phyloP scores from a whole-genome alignment of 225 moss, liverwort and hornwort species.

The Ulota crispa region DNA sequence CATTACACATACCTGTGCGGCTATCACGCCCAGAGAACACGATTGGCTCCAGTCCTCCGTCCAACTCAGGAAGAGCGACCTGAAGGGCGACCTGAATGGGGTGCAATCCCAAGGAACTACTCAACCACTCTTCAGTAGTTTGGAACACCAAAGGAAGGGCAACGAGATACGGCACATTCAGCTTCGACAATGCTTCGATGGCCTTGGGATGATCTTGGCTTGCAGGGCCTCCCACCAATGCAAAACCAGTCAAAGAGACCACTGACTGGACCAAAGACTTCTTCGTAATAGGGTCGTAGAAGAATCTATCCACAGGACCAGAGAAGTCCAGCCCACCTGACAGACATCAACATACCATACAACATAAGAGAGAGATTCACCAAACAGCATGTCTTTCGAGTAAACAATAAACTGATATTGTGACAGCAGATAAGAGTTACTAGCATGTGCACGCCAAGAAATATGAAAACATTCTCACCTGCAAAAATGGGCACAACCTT shows the following conservation, averaged over 20 bases:
- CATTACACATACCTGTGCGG: slow-evolving; percentile 62
- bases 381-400: not conserved
- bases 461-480: slow-evolving; percentile 19
- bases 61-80: slow-evolving; percentile 96
- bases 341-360: not conserved
- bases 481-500: slow-evolving; percentile 98
- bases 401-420: not conserved
- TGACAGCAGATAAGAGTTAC: not conserved
- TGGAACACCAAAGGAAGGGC: slow-evolving; percentile 95
- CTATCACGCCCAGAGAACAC: slow-evolving; percentile 98
- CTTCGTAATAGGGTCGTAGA: slow-evolving; percentile 86
- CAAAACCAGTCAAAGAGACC: slow-evolving; percentile 96
- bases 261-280: slow-evolving; percentile 90
- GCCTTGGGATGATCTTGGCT: slow-evolving; percentile 95
- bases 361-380: not conserved
- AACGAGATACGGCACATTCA: slow-evolving; percentile 89
- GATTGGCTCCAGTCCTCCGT: slow-evolving; percentile 97
- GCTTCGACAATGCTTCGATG: slow-evolving; percentile 72
- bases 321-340: slow-evolving; percentile 95
- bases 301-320: slow-evolving; percentile 89
- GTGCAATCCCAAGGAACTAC: slow-evolving; percentile 82
- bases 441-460: not conserved
- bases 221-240: slow-evolving; percentile 93
- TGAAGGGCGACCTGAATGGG: slow-evolving; percentile 98
- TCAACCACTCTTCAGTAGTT: slow-evolving; percentile 96